Evolutionary conservation across 495 filamentous ascomycete genomes (phyloP).

Genomic region (Rhizodiscina lignyota): DNA sequence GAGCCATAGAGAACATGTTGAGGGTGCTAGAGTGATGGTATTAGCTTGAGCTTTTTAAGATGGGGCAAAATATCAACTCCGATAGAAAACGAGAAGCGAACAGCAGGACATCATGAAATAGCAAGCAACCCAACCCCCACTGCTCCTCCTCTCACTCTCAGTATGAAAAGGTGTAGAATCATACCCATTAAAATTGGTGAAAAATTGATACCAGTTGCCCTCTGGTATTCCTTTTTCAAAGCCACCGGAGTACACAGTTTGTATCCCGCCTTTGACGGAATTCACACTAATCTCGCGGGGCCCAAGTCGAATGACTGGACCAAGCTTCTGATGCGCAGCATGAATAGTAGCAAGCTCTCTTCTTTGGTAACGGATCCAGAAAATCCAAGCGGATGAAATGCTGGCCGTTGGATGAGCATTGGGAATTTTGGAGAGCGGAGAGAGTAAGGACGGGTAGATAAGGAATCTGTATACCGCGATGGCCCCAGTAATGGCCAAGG

Average conservation of each 20-base stretch:
- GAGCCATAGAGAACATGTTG: constrained; percentile 24
- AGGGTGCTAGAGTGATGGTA: constrained; percentile 17
- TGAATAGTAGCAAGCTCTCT: constrained; percentile 11
- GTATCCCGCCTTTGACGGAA: constrained; percentile 14
- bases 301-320: constrained; percentile 11
- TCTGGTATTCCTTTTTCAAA: constrained; percentile 18
- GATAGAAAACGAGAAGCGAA: too few relatives aligned
- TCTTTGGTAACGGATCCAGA: constrained; percentile 5
- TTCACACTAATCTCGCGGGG: constrained; percentile 17
- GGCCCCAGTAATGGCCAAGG: not conserved
- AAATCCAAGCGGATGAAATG: constrained; percentile 12
- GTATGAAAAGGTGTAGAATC: too few relatives aligned
- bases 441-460: constrained; percentile 3
- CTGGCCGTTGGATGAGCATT: constrained; percentile 8
- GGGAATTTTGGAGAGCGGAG: constrained; percentile 10
- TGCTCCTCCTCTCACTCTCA: too few relatives aligned
- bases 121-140: too few relatives aligned
- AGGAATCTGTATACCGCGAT: constrained; percentile 1
- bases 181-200: constrained; percentile 13
- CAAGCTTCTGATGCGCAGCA: constrained; percentile 10
- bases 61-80: too few relatives aligned
- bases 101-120: too few relatives aligned
- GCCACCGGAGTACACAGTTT: constrained; percentile 15
- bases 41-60: too few relatives aligned
- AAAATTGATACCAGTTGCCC: constrained; percentile 6